Evolutionary conservation across 2,329 filamentous ascomycete species (phyloP).

Genomic region (Teratosphaeria pseudoeucalypti): DNA sequence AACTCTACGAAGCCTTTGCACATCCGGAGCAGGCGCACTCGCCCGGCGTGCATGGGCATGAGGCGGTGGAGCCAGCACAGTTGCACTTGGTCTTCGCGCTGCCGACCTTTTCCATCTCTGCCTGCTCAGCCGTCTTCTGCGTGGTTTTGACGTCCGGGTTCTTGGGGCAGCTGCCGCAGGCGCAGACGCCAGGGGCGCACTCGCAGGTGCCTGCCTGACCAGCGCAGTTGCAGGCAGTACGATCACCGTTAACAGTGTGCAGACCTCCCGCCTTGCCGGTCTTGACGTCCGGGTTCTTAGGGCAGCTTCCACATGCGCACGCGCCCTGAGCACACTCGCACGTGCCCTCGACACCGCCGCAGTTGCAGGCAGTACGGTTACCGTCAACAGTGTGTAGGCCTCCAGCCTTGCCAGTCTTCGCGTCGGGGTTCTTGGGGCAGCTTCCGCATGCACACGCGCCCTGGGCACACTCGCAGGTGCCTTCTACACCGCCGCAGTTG

Average conservation of each 20-base stretch:
- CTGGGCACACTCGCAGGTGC: slow-evolving; percentile 35
- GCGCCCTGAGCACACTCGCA: slow-evolving; percentile 37
- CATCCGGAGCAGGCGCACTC: slow-evolving; percentile 40
- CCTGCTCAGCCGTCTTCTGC: slow-evolving; percentile 18
- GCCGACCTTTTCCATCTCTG: slow-evolving; percentile 37
- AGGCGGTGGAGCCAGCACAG: slow-evolving; percentile 34
- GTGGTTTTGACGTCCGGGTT: slow-evolving; percentile 27
- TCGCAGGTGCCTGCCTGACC: slow-evolving; percentile 33
- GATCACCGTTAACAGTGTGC: slow-evolving; percentile 30
- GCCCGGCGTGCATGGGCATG: slow-evolving; percentile 38
- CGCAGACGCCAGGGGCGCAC: slow-evolving; percentile 36
- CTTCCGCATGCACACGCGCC: slow-evolving; percentile 37
- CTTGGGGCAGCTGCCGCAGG: slow-evolving; percentile 38
- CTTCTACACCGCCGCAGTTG: slow-evolving; percentile 33
- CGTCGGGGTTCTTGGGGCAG: slow-evolving; percentile 42
- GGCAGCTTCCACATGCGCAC: slow-evolving; percentile 37
- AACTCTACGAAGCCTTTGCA: slow-evolving; percentile 28
- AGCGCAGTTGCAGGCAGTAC: slow-evolving; percentile 38
- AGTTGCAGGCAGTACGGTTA: slow-evolving; percentile 37
- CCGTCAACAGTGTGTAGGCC: slow-evolving; percentile 34
- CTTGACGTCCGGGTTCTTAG: slow-evolving; percentile 34
- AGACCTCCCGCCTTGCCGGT: slow-evolving; percentile 41
- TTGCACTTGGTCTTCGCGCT: slow-evolving; percentile 41
- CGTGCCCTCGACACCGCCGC: slow-evolving; percentile 30
- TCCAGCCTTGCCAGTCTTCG: slow-evolving; percentile 36